A percentile compares a stretch with the other conserved stretches of the same genome.
phyloP scores from a whole-genome alignment of 2,329 filamentous ascomycete genomes.

The Fusarium floridanum region DNA sequence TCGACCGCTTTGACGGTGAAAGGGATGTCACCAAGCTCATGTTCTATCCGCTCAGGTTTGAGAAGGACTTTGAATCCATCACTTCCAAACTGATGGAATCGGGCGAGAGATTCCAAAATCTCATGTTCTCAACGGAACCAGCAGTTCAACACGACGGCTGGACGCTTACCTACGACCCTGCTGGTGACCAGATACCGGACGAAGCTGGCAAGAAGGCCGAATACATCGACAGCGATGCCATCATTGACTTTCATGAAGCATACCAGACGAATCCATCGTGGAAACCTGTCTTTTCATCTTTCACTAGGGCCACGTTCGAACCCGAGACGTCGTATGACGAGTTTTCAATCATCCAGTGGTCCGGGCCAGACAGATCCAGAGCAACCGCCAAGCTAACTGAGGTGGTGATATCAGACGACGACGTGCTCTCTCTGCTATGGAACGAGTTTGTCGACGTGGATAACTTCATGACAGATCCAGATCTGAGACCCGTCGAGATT shows the following conservation, averaged over 20 bases:
- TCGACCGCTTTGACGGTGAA: neutral
- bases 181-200: neutral
- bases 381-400: neutral
- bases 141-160: neutral
- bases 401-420: neutral
- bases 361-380: neutral
- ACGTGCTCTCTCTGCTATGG: neutral
- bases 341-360: neutral
- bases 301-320: neutral
- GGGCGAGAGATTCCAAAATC: neutral
- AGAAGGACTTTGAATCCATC: neutral
- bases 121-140: neutral
- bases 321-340: neutral
- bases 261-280: neutral
- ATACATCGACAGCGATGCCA: slow-evolving; percentile 7
- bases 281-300: neutral
- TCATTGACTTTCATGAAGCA: slow-evolving; percentile 2
- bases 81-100: neutral
- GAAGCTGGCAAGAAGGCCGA: neutral
- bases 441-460: neutral
- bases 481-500: neutral
- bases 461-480: neutral
- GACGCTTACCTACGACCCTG: neutral
- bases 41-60: neutral
- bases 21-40: neutral